Evolutionary conservation across 1,284 basidiomycete species (phyloP), one percentile per base, ranked within the genome.

Genomic region (Ustilago curta): DNA sequence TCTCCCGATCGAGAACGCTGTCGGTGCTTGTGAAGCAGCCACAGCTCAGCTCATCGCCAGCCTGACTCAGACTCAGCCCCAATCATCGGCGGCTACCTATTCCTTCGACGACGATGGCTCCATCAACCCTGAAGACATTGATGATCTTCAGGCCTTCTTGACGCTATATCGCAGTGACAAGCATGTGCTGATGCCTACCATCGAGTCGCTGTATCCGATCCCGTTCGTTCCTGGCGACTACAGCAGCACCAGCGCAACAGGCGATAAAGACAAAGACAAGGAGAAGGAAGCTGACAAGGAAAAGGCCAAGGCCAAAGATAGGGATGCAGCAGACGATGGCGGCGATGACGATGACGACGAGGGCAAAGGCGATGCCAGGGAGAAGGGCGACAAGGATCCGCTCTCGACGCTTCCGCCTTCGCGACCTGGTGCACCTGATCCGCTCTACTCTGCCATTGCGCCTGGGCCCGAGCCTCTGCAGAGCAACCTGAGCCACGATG

Each of bases 151-250:
- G 12, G 59, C 75, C 23, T 80, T 62, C 59, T 14, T 79, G 37
- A 64, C 72, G n/a, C 75, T 77, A 8, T 62, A 64, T 16, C 44
- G 65, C 50, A 65, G 70, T 12, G 45, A 44, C 19, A 54, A 31
- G 18, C 49, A 69, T 4, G 49, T 79, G 9, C 35, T 77, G 25
- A 62, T 66, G 63, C 79, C 79, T 2, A 57, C 56, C n/a, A 42
- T 79, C 49, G 79, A 80, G 48, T 80, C 79, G 43, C 58, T 80
- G 31, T 72, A 59, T 59, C 79, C 63, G 52, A 68, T 72, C 27
- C 61, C 39, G 4, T 80, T 68, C 40, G 53, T 70, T 25, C 72
- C 57, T 37, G 68, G 47, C 18, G 63, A 70, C 49, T 62, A 72
- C 43, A 23, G 44, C 12, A 51, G 59, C 29, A 59, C 59, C 19